phyloP scores from a whole-genome alignment of 371 early-diverging fungal genomes.

The Rhizomucor miehei region DNA sequence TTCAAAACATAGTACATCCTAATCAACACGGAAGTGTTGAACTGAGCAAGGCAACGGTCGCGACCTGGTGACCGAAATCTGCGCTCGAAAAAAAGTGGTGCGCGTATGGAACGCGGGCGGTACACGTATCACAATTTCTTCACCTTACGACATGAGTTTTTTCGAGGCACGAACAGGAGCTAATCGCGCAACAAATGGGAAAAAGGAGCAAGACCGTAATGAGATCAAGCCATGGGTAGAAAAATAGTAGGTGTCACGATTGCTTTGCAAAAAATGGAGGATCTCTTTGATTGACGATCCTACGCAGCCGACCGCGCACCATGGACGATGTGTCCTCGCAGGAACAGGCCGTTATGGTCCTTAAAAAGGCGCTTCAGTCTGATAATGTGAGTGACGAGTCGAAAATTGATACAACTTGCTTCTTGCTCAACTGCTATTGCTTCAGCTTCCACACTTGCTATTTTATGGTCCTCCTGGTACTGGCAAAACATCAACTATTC shows the following conservation, averaged over 20 bases:
- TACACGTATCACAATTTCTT: not conserved
- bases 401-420: constrained; percentile 19
- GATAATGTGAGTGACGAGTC: constrained; percentile 65
- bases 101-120: too few relatives aligned
- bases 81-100: too few relatives aligned
- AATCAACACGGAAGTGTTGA: too few relatives aligned
- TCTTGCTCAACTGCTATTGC: constrained; percentile 79
- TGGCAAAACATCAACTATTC: constrained; percentile 98
- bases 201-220: constrained; percentile 3
- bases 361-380: constrained; percentile 81
- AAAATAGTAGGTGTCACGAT: constrained; percentile 61
- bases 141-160: constrained; percentile 11
- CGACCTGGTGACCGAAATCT: too few relatives aligned
- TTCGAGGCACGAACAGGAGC: constrained; percentile 13
- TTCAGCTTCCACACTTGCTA: constrained; percentile 94
- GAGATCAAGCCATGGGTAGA: constrained; percentile 73
- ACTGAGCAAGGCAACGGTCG: too few relatives aligned
- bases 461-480: constrained; percentile 99
- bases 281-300: not conserved
- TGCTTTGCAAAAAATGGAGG: not conserved
- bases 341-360: constrained; percentile 84
- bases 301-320: constrained; percentile 77
- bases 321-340: constrained; percentile 89
- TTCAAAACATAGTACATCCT: too few relatives aligned
- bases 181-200: constrained; percentile 1